phyloP scores from a whole-genome alignment of 208 protist genomes.

The Zelonia costaricensis region DNA sequence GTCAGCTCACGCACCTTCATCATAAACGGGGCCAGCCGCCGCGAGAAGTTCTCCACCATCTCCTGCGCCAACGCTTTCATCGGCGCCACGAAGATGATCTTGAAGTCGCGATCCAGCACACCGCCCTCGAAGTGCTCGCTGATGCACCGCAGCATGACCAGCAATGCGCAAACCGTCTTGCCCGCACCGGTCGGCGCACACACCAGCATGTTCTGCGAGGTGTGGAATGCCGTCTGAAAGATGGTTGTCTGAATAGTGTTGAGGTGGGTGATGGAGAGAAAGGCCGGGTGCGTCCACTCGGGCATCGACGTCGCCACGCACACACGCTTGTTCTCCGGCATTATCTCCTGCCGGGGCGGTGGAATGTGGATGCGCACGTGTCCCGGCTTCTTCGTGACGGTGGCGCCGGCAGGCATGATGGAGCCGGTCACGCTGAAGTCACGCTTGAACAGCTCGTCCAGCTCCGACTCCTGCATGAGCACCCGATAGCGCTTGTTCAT shows the following conservation, averaged over 20 bases:
- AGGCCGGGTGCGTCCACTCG: conserved; percentile 91
- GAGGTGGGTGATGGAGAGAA: conserved; percentile 91
- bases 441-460: conserved; percentile 83
- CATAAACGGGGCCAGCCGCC: conserved; percentile 88
- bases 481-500: conserved; percentile 88
- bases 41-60: conserved; percentile 97
- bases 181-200: conserved; percentile 99
- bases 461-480: conserved; percentile 83
- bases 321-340: conserved; percentile 79
- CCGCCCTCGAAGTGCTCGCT: conserved; percentile 91
- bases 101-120: conserved; percentile 94
- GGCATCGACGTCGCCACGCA: conserved; percentile 81
- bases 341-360: conserved; percentile 60
- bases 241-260: conserved; percentile 97
- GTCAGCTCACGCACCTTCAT: conserved; percentile 97
- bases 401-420: conserved; percentile 66
- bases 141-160: conserved; percentile 96
- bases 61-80: conserved; percentile 99
- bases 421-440: conserved; percentile 80
- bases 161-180: conserved; percentile 98
- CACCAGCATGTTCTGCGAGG: conserved; percentile 98
- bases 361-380: conserved; percentile 87
- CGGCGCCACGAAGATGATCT: conserved; percentile 99
- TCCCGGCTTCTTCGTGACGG: conserved; percentile 56
- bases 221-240: conserved; percentile 96